Evolutionary conservation across 495 filamentous ascomycete species (phyloP).

Genomic region (Penicillium herquei): DNA sequence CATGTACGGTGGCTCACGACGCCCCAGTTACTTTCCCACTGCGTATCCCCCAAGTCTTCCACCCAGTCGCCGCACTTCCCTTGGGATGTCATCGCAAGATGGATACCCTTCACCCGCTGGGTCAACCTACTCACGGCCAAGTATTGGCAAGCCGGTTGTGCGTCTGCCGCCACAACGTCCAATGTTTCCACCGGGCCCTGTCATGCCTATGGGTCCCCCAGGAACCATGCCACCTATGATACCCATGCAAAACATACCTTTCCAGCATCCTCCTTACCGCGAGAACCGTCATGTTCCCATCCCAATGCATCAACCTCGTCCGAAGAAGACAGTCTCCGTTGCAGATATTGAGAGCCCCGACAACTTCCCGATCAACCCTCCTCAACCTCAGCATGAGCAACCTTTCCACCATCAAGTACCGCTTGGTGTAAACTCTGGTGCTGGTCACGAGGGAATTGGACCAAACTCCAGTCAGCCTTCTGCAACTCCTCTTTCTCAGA

Average conservation of each 20-base stretch:
- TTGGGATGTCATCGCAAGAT: constrained; percentile 74
- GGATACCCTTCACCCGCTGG: constrained; percentile 72
- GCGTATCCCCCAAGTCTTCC: constrained; percentile 85
- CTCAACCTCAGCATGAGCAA: constrained; percentile 72
- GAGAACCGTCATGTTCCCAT: constrained; percentile 74
- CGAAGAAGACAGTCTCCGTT: constrained; percentile 91
- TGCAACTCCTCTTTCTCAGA: constrained; percentile 89
- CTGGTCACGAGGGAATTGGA: constrained; percentile 52
- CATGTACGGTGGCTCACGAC: constrained; percentile 63
- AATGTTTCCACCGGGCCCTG: constrained; percentile 24
- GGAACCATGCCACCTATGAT: constrained; percentile 34
- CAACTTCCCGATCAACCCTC: constrained; percentile 64
- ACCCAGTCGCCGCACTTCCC: constrained; percentile 85
- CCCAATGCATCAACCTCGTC: constrained; percentile 93
- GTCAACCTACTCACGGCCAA: constrained; percentile 68
- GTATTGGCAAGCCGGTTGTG: constrained; percentile 73
- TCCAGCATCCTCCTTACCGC: constrained; percentile 68
- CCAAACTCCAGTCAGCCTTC: constrained; percentile 73
- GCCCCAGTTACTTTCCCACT: constrained; percentile 76
- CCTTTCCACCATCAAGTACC: constrained; percentile 89
- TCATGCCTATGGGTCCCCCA: constrained; percentile 18
- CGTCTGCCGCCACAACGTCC: constrained; percentile 68
- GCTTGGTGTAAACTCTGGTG: constrained; percentile 53
- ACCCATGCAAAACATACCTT: constrained; percentile 32
- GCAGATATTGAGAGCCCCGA: constrained; percentile 90